Evolutionary conservation across 441 rosid species (phyloP).

Genomic region (Pelargonium cotyledonis): DNA sequence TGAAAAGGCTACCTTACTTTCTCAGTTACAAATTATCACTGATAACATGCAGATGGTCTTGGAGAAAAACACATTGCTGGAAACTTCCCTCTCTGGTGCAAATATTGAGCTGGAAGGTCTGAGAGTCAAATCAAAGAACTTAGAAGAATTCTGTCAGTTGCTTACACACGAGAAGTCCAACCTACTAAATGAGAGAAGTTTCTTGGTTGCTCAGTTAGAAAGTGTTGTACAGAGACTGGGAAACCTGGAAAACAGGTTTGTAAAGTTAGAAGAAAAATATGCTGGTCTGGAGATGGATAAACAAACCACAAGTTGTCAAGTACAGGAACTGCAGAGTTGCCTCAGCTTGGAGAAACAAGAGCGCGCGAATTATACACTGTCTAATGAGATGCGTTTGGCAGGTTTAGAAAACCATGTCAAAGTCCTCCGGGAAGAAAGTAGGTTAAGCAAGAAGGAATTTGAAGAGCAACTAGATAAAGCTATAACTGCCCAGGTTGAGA

Average conservation of each 20-base stretch:
- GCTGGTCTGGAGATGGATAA: conserved; percentile 43
- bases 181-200: conserved; percentile 43
- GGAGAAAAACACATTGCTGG: conserved; percentile 47
- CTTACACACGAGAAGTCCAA: conserved; percentile 51
- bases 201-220: conserved; percentile 40
- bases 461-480: conserved; percentile 71
- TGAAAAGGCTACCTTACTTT: conserved; percentile 57
- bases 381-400: conserved; percentile 56
- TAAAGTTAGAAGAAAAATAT: conserved; percentile 43
- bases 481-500: conserved; percentile 63
- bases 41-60: conserved; percentile 60
- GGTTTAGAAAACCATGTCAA: conserved; percentile 66
- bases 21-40: conserved; percentile 74
- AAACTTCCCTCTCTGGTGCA: conserved; percentile 47
- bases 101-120: conserved; percentile 57
- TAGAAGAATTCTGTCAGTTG: conserved; percentile 54
- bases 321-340: conserved; percentile 51
- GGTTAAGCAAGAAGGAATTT: conserved; percentile 61
- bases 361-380: conserved; percentile 39
- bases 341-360: conserved; percentile 62
- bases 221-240: conserved; percentile 51
- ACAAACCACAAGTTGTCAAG: conserved; percentile 39
- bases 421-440: conserved; percentile 63
- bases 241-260: conserved; percentile 58
- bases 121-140: conserved; percentile 51